Base-by-base conservation (phyloP, 2,329 filamentous ascomycete genomes). In the Aspergillus candidus region DNA sequence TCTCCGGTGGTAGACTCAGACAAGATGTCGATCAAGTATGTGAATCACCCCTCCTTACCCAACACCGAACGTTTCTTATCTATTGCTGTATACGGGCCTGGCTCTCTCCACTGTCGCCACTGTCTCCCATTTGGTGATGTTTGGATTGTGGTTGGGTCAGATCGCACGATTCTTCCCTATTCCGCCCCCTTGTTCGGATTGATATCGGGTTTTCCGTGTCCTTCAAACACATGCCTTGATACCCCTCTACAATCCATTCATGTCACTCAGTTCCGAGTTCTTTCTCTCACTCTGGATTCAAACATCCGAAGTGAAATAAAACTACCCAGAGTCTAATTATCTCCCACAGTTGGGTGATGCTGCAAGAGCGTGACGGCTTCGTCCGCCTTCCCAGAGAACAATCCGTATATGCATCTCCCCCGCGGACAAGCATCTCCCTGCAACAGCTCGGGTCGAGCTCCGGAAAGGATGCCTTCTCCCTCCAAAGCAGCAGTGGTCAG, bases 381-480 rank as follows among this genome's bases (percentile, higher is more conserved):
- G 84, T 94, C 61, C 87, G 85, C 60, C 79, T 96, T 37, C 86
- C 87, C 35, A 83, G 85, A 62, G 91, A 97, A 72, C 82, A 82
- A 56, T 82, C 88, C 50, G 77, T 94, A 47, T 87, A 86, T 68
- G 85, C 82, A 54, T 89, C 88, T 36, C 84, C 87, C 44, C 82
- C 84, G 40, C 83, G 90, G 53, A 88, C 91, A 57, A 81, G 78
- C 52, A 76, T 95, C 49, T 81, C 84, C 42, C 68, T 96, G 47
- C 82, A 86, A 47, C 82, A 84, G 15, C 80, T 83, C 8, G 80
- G 81, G 54, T 78, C 82, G 42, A 78, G 83, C 47, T 73, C 79
- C 18, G 80, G 79, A 32, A 75, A 77, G 53, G 72, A 82, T 49
- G 75, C 79, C 1, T 81, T 88, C 57, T 79, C 80, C 33, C 70